phyloP scores from a whole-genome alignment of 75 land plant genomes.

The Pinus tabuliformis region DNA sequence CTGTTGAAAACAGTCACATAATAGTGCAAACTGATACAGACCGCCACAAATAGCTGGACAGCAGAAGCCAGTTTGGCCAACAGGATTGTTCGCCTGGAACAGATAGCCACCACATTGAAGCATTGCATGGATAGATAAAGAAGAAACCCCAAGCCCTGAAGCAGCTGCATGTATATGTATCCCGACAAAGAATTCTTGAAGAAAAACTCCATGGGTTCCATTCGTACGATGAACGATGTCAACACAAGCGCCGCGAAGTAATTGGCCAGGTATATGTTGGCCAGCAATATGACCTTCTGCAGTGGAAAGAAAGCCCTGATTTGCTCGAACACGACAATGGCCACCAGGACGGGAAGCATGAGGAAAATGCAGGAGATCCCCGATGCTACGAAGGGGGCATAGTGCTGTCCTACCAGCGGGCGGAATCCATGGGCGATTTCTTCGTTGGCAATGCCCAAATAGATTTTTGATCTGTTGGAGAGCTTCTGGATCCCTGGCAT shows the following conservation, averaged over 20 bases:
- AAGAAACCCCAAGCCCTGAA: conserved; percentile 63
- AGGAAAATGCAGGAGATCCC: conserved; percentile 46
- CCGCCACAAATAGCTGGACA: conserved; percentile 57
- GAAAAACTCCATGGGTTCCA: conserved; percentile 76
- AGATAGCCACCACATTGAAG: conserved; percentile 46
- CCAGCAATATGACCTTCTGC: conserved; percentile 56
- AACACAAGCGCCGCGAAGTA: conserved; percentile 73
- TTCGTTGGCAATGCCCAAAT: conserved; percentile 50
- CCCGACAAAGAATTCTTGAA: conserved; percentile 54
- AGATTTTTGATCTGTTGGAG: conserved; percentile 54
- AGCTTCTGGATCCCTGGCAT: conserved; percentile 47
- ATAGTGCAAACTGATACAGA: conserved; percentile 68
- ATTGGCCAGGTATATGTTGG: conserved; percentile 68
- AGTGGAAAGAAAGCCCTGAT: conserved; percentile 59
- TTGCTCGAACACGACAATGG: conserved; percentile 42
- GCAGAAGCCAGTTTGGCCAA: conserved; percentile 31
- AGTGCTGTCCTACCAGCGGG: conserved; percentile 63
- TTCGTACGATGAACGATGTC: conserved; percentile 50
- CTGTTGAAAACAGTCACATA: conserved; percentile 73
- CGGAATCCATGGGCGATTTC: conserved; percentile 50
- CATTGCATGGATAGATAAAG: conserved; percentile 53
- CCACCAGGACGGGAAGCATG: conserved; percentile 57
- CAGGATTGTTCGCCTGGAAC: conserved; percentile 18
- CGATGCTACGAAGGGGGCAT: conserved; percentile 39
- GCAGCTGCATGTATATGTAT: conserved; percentile 53